A percentile compares a stretch with the other conserved stretches of the same genome.
Conservation (phyloP, 805 yeast species). For the Ogataea henricii region DNA sequence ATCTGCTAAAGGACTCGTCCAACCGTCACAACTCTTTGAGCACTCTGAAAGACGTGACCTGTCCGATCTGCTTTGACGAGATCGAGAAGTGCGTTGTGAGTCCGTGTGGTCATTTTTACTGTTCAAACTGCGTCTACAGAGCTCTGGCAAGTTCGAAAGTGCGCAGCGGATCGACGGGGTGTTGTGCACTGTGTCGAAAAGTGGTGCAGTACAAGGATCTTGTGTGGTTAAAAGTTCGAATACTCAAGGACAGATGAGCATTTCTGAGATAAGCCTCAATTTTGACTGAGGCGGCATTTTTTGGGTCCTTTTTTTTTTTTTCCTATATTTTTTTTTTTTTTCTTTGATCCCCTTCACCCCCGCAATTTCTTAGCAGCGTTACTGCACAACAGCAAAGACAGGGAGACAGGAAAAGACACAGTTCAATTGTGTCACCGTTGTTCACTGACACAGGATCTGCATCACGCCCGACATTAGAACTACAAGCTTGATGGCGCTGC, state of each 20-base stretch:
- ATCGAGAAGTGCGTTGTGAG: constrained; percentile 50
- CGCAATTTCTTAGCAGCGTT: constrained; percentile 2
- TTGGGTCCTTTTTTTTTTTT: background rate
- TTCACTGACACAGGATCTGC: background rate
- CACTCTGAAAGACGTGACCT: constrained; percentile 39
- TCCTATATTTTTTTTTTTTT: background rate
- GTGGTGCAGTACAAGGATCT: constrained; percentile 32
- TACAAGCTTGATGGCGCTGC: background rate
- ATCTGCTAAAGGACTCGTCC: constrained; percentile 27
- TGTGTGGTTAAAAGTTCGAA: constrained; percentile 34
- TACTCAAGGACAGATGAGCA: constrained; percentile 14
- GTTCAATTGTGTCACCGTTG: background rate
- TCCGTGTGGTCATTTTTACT: constrained; percentile 61
- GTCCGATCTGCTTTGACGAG: constrained; percentile 60
- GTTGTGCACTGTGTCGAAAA: constrained; percentile 38
- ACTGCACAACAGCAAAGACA: background rate
- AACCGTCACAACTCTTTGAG: constrained; percentile 26
- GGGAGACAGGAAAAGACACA: background rate
- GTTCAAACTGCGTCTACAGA: constrained; percentile 52
- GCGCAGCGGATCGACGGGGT: constrained; percentile 28
- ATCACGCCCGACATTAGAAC: background rate
- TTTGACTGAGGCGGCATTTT: background rate
- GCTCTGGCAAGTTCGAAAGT: constrained; percentile 49
- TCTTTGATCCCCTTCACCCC: background rate
- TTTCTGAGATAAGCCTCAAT: background rate